Evolutionary conservation across 108 stramenopile species (phyloP).

Genomic region (Pseudonitzschia multistriata): DNA sequence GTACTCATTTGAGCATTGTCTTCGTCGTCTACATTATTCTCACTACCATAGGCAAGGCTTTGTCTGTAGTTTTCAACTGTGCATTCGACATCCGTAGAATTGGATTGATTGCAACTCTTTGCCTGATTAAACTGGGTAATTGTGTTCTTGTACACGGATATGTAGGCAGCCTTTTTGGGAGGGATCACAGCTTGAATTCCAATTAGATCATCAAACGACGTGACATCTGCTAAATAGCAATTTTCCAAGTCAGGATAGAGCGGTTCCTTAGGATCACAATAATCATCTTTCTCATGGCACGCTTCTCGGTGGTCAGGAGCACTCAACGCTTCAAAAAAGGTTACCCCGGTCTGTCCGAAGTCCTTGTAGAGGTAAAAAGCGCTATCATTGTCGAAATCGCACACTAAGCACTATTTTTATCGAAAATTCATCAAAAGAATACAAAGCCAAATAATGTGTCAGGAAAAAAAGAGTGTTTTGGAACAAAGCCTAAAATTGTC

Average conservation of each 20-base stretch:
- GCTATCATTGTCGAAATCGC: conserved; percentile 5
- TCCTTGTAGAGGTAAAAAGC: conserved; percentile 14
- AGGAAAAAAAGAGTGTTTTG: too few species aligned
- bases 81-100: not conserved
- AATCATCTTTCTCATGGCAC: not conserved
- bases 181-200: conserved; percentile 12
- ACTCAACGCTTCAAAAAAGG: conserved; percentile 17
- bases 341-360: not conserved
- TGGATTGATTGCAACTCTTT: not conserved
- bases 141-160: conserved; percentile 4
- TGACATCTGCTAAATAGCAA: conserved; percentile 7
- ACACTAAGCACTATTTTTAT: not conserved
- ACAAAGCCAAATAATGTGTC: too few species aligned
- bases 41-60: not conserved
- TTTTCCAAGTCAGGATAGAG: conserved; percentile 8
- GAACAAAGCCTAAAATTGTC: not conserved
- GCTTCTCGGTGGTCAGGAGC: not conserved
- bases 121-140: not conserved
- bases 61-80: conserved; percentile 2
- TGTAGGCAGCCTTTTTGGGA: conserved; percentile 2
- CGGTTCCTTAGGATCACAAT: not conserved
- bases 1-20: not conserved
- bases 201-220: conserved; percentile 7
- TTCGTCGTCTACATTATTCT: not conserved
- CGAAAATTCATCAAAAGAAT: too few species aligned